Conservation (phyloP, 352 stramenopile species). For the Phytopythium cucurbitacearum region DNA sequence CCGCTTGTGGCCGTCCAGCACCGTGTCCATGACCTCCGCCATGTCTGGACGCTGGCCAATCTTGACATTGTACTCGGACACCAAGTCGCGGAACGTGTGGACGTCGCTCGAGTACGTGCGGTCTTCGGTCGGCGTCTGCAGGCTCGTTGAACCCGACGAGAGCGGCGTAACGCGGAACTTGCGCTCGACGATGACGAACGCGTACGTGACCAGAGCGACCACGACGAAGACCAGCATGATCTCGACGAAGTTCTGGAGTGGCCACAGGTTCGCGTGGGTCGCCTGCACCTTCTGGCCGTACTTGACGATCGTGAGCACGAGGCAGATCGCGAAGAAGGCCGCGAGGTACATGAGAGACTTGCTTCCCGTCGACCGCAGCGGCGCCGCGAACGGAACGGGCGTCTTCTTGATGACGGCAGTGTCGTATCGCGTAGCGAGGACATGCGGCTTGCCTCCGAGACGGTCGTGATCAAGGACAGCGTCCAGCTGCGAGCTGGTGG, state of each 20-base stretch:
- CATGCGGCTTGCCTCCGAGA: neutral
- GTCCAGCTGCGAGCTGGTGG: conserved; percentile 3
- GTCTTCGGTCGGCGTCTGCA: too few relatives aligned
- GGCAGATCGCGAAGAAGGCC: neutral
- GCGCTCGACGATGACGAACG: conserved; percentile 2
- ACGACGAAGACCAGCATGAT: conserved; percentile 5
- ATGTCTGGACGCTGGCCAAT: conserved; percentile 6
- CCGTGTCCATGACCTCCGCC: neutral
- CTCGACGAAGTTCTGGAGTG: conserved; percentile 9
- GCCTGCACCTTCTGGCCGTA: conserved; percentile 5
- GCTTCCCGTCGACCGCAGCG: conserved; percentile 1
- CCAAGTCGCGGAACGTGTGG: conserved; percentile 4
- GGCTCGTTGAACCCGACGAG: neutral
- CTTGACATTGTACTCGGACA: conserved; percentile 2
- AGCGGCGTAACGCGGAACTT: neutral
- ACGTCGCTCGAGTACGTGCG: conserved; percentile 1
- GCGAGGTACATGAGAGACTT: conserved; percentile 4
- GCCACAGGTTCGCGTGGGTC: conserved; percentile 4
- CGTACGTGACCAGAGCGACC: neutral
- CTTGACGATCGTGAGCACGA: neutral
- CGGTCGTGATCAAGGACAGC: conserved; percentile 1
- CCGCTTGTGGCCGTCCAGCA: neutral
- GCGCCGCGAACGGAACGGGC: neutral
- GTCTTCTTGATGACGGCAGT: neutral
- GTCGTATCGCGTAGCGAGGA: neutral